Evolutionary conservation across 352 stramenopile genomes (phyloP).

Genomic region (Phytophthora sp.): DNA sequence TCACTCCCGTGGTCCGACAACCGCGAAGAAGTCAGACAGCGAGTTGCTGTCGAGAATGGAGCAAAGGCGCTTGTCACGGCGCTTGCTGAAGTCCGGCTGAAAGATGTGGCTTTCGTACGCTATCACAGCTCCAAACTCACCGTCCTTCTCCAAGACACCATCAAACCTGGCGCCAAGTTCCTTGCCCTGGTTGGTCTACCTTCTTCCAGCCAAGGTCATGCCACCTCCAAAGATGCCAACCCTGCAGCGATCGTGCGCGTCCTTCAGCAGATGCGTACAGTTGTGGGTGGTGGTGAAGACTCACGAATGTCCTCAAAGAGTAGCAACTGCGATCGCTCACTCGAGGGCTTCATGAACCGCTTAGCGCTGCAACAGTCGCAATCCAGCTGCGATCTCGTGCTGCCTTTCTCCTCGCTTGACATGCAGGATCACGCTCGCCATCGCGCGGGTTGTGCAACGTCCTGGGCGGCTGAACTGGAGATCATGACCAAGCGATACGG

Average conservation of each 20-base stretch:
- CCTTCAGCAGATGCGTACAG: slow-evolving; percentile 53
- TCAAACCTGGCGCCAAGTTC: slow-evolving; percentile 69
- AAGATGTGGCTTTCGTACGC: slow-evolving; percentile 62
- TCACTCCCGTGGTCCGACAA: slow-evolving; percentile 40
- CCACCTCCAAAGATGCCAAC: slow-evolving; percentile 13
- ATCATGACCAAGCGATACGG: slow-evolving; percentile 65
- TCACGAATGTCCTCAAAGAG: slow-evolving; percentile 6
- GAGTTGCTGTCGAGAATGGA: slow-evolving; percentile 67
- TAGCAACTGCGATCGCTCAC: slow-evolving; percentile 48
- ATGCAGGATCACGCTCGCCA: slow-evolving; percentile 47
- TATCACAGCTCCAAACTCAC: slow-evolving; percentile 86
- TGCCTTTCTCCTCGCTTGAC: slow-evolving; percentile 52
- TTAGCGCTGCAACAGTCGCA: slow-evolving; percentile 47
- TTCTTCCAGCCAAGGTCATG: slow-evolving; percentile 14
- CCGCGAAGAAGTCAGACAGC: slow-evolving; percentile 47
- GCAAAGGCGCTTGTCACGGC: slow-evolving; percentile 59
- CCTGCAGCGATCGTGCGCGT: slow-evolving; percentile 40
- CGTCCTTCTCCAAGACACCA: slow-evolving; percentile 74
- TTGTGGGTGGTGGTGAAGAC: slow-evolving; percentile 34
- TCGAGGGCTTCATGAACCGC: slow-evolving; percentile 75
- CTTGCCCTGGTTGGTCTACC: slow-evolving; percentile 51
- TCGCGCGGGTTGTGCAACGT: not conserved
- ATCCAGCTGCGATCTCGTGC: slow-evolving; percentile 9
- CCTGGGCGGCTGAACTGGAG: slow-evolving; percentile 61
- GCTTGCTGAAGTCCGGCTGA: slow-evolving; percentile 58